These are phyloP conservation scores for Cladochytrium replicatum DNA, from an alignment of 192 early-diverging fungal species.

Conservation along the genomic window DNA sequence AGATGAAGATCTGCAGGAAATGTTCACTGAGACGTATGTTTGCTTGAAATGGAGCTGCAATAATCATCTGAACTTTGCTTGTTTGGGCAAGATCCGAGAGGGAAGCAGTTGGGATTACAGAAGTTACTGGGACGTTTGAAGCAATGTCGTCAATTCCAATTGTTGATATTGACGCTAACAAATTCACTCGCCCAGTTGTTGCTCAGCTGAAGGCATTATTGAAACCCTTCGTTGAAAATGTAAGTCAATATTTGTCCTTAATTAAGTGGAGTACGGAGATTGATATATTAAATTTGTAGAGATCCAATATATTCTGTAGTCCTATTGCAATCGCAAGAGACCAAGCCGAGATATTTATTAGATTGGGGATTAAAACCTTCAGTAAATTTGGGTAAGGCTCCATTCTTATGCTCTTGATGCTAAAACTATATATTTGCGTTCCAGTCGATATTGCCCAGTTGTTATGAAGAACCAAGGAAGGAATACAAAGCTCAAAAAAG, in stretches of 20 bases:
- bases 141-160: constrained; percentile 18
- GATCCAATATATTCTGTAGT: constrained; percentile 14
- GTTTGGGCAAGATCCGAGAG: constrained; percentile 22
- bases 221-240: constrained; percentile 24
- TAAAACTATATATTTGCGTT: too few species aligned
- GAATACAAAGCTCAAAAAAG: constrained; percentile 15
- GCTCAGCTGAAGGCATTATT: constrained; percentile 17
- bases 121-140: constrained; percentile 20
- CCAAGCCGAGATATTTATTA: constrained; percentile 23
- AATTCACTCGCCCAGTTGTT: constrained; percentile 22
- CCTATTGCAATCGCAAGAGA: constrained; percentile 13
- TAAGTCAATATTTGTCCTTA: constrained; percentile 5
- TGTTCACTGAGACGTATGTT: constrained; percentile 22
- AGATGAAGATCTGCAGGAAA: constrained; percentile 16
- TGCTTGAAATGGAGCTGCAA: constrained; percentile 3
- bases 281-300: neutral
- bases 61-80: neutral
- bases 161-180: constrained; percentile 26
- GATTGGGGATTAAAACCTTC: constrained; percentile 30
- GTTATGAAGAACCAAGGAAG: constrained; percentile 17
- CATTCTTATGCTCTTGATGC: neutral
- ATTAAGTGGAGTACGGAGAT: neutral
- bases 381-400: constrained; percentile 24
- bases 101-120: constrained; percentile 18
- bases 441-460: constrained; percentile 46